Conservation (phyloP, 139 green algal genomes). For the Micractinium sp. region DNA sequence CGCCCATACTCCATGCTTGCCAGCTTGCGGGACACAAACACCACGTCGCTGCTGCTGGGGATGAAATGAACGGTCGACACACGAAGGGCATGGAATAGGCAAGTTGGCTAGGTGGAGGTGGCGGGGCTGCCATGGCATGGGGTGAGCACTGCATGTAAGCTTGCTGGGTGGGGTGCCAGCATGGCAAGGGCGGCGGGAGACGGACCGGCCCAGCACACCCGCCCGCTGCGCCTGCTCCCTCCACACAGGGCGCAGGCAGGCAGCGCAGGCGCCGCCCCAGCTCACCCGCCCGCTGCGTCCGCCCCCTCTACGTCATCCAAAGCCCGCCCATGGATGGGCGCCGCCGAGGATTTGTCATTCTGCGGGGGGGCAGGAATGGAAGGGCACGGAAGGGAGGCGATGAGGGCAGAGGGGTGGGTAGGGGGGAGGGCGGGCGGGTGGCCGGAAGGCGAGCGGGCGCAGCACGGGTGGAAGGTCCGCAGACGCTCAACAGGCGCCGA, state of each 20-base stretch:
- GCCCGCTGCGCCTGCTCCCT: too few relatives aligned
- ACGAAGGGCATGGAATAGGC: too few relatives aligned
- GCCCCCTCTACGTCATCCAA: conserved; percentile 48
- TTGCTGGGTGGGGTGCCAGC: too few relatives aligned
- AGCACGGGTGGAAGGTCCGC: too few relatives aligned
- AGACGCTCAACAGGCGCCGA: too few relatives aligned
- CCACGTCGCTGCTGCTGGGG: conserved; percentile 32
- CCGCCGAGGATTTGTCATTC: conserved; percentile 66
- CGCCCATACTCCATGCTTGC: conserved; percentile 83
- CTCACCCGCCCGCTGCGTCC: background rate
- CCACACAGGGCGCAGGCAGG: background rate
- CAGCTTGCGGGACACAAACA: conserved; percentile 69
- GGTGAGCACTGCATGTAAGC: too few relatives aligned
- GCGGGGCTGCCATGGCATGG: too few relatives aligned
- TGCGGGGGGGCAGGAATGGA: background rate
- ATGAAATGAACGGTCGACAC: background rate
- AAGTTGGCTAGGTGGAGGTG: too few relatives aligned
- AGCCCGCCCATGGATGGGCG: conserved; percentile 59
- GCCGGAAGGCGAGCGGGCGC: too few relatives aligned
- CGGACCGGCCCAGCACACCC: too few relatives aligned
- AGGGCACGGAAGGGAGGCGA: background rate
- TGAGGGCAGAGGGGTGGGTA: background rate
- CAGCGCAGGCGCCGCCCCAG: background rate
- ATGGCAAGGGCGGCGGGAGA: too few relatives aligned
- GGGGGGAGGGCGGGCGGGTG: too few relatives aligned